phyloP scores from a whole-genome alignment of 129 eudicot species.

The Silybum marianum region DNA sequence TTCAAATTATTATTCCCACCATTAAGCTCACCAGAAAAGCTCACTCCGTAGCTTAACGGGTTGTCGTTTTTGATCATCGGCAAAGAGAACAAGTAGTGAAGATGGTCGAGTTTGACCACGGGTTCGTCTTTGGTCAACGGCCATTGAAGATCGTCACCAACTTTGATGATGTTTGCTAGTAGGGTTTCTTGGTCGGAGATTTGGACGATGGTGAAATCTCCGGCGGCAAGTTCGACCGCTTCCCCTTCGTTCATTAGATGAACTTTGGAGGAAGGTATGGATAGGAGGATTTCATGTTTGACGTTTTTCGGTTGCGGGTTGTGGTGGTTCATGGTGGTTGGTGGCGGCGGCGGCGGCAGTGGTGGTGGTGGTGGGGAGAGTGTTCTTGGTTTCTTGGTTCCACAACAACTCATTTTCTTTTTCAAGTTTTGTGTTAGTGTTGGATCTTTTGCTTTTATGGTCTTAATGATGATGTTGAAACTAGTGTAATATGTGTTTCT shows the following conservation, averaged over 20 bases:
- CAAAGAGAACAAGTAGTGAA: constrained; percentile 77
- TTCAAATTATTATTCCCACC: constrained; percentile 29
- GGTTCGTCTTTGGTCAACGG: constrained; percentile 96
- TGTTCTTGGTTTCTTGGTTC: constrained; percentile 46
- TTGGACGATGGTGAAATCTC: constrained; percentile 48
- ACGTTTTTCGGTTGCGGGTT: constrained; percentile 41
- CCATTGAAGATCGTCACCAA: constrained; percentile 85
- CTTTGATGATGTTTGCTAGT: constrained; percentile 69
- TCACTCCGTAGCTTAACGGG: constrained; percentile 82
- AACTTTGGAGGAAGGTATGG: constrained; percentile 64
- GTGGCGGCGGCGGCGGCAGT: constrained; percentile 13
- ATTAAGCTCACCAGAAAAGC: constrained; percentile 43
- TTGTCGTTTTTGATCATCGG: constrained; percentile 47
- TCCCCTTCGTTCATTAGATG: constrained; percentile 85
- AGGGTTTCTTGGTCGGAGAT: constrained; percentile 52
- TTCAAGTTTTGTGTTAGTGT: background rate
- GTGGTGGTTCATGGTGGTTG: constrained; percentile 31
- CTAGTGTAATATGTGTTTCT: background rate
- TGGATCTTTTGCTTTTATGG: constrained; percentile 21
- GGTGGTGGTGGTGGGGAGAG: constrained; percentile 29
- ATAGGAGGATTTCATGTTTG: constrained; percentile 55
- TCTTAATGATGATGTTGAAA: constrained; percentile 21
- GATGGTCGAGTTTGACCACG: constrained; percentile 73
- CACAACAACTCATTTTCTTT: constrained; percentile 58
- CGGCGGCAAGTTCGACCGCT: constrained; percentile 65